Base-by-base conservation (phyloP, 202 grass and related monocot species). In the Miscanthus sacchariflorus region DNA sequence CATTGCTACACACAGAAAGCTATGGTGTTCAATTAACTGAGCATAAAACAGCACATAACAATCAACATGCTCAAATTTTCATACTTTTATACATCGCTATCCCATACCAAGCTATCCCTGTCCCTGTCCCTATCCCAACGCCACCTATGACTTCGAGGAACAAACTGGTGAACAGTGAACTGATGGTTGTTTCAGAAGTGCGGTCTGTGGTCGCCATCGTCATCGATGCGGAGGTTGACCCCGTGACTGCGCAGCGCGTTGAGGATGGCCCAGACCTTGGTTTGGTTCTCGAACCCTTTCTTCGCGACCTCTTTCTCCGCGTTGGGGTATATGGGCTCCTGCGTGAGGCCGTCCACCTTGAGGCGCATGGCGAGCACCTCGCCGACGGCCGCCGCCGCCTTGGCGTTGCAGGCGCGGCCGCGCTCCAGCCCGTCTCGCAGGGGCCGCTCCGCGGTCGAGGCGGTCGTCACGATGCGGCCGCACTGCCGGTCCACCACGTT, bases 341-440 rank as follows among this genome's bases (percentile, higher is more conserved):
- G 56, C 0, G 91, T 87, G 6, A 98, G 94, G 25, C 91, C 96
- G 17, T 95, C 91, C 9, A 99, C 96, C 85, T 90, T 93, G 65
- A 98, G 89, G 23, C 92, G 90, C 92, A 96, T 90, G 77, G 94
- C 92, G 27, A 98, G 92, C 30, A 98, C 96, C 82, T 98, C 96
- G 3, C 89, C 96, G 0, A 95, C 92, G 89, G 89, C 94, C 0
- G 91, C 94, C 2, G 96, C 92, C 4, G 96, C 94, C 94, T 95
- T 98, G 83, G 92, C 58, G 78, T 98, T 96, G 90, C 94, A 94
- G 44, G 93, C 80, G 38, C 96, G 96, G 45, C 94, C 91, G 73
- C 92, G 89, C 38, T 93, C 87, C 15, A 96, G 78, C 9, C 85
- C 91, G 9, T 88, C 87, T 28, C 82, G 92, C n/a, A 98, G 92